Conservation (phyloP, 31 red algal species). For the Bonnemaisonia californica region DNA sequence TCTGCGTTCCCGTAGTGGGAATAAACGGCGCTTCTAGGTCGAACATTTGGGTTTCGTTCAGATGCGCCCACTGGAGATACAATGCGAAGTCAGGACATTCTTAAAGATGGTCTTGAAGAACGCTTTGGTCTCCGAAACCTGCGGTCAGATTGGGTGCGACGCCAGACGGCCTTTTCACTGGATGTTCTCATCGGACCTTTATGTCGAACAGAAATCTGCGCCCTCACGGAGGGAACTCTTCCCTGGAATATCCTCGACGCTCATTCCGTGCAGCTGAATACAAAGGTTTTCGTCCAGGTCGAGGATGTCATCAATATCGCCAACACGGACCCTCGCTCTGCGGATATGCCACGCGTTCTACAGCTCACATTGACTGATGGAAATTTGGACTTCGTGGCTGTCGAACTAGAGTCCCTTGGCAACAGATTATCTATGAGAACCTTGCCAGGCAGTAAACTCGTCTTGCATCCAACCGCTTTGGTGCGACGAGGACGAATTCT, state of each 20-base stretch:
- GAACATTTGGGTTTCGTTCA: too few species aligned
- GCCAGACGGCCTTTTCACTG: conserved; percentile 20
- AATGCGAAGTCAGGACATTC: background rate
- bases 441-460: conserved; percentile 47
- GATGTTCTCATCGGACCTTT: conserved; percentile 34
- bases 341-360: conserved; percentile 29
- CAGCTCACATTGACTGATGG: conserved; percentile 55
- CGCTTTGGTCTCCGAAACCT: conserved; percentile 52
- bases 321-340: conserved; percentile 33
- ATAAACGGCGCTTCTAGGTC: too few species aligned
- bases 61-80: too few species aligned
- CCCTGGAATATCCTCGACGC: conserved; percentile 49
- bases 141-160: conserved; percentile 45
- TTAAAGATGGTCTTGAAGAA: background rate
- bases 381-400: conserved; percentile 46
- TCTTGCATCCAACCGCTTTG: conserved; percentile 39
- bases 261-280: conserved; percentile 37
- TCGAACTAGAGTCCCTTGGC: conserved; percentile 37
- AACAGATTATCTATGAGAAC: conserved; percentile 35
- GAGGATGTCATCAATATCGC: conserved; percentile 70
- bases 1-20: too few species aligned
- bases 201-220: conserved; percentile 32
- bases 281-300: conserved; percentile 52
- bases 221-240: conserved; percentile 42
- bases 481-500: conserved; percentile 52